Evolutionary conservation across 2,329 filamentous ascomycete genomes (phyloP).

Genomic region (Aspergillus hortae): DNA sequence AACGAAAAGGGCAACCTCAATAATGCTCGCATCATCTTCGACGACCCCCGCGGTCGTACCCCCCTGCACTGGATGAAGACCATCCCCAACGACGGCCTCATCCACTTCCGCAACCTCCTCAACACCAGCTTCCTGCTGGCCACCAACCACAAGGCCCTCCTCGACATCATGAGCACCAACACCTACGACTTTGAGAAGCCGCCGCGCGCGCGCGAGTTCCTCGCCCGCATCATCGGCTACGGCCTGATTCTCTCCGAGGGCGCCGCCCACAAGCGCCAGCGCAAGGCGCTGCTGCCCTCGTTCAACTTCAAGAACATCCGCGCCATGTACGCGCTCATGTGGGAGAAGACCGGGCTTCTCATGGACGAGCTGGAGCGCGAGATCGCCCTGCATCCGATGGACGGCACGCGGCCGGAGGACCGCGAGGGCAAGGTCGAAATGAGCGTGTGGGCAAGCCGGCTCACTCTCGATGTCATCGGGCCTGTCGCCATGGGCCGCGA

Average conservation of each 20-base stretch:
- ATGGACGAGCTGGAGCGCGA: constrained; percentile 33
- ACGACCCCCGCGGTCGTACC: constrained; percentile 28
- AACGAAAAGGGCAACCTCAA: constrained; percentile 22
- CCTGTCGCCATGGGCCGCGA: constrained; percentile 56
- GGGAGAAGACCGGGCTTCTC: constrained; percentile 34
- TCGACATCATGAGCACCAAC: constrained; percentile 52
- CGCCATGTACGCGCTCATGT: constrained; percentile 34
- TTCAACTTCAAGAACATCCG: constrained; percentile 38
- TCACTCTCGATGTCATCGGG: constrained; percentile 58
- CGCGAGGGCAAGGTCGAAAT: constrained; percentile 32
- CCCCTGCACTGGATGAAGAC: constrained; percentile 47
- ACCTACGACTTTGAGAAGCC: constrained; percentile 56
- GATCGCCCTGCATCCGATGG: constrained; percentile 24
- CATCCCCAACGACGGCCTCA: constrained; percentile 54
- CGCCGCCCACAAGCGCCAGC: constrained; percentile 48
- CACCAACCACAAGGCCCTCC: constrained; percentile 39
- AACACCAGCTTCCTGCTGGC: constrained; percentile 32
- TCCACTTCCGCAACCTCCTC: constrained; percentile 50
- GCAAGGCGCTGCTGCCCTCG: constrained; percentile 34
- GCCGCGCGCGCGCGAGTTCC: constrained; percentile 39
- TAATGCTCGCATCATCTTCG: constrained; percentile 28
- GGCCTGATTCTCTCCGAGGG: constrained; percentile 52
- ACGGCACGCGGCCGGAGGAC: constrained; percentile 18
- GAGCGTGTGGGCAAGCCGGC: constrained; percentile 39
- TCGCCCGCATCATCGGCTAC: constrained; percentile 49